Conservation (phyloP, 176 grass and related monocot species). For the Guadua angustifolia region DNA sequence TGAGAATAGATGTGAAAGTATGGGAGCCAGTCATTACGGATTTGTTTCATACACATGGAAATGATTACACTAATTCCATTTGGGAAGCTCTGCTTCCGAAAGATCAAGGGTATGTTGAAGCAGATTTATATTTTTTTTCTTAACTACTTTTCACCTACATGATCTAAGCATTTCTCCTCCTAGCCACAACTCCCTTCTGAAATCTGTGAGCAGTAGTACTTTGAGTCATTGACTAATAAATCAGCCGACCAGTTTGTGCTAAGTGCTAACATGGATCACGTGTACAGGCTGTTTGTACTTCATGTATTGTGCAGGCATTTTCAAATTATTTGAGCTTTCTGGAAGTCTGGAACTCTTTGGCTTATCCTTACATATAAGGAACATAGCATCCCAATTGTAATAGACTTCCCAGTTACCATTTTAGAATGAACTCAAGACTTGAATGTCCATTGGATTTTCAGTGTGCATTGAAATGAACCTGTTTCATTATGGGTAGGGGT, state of each 20-base stretch:
- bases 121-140: background rate
- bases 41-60: constrained; percentile 84
- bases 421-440: background rate
- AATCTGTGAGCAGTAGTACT: constrained; percentile 14
- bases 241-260: constrained; percentile 16
- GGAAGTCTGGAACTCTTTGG: background rate
- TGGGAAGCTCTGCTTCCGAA: constrained; percentile 90
- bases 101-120: constrained; percentile 71
- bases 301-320: constrained; percentile 15
- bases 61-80: constrained; percentile 86
- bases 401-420: background rate
- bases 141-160: constrained; percentile 18
- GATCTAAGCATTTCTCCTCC: constrained; percentile 29
- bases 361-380: background rate
- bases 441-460: constrained; percentile 15
- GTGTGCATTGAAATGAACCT: constrained; percentile 4
- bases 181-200: background rate
- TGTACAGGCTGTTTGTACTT: constrained; percentile 29
- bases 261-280: constrained; percentile 6
- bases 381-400: background rate
- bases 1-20: constrained; percentile 91
- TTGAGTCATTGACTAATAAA: constrained; percentile 6
- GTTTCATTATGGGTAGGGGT: constrained; percentile 16
- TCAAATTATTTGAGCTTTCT: constrained; percentile 17
- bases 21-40: constrained; percentile 90